Percentiles rank a stretch among this genome's conserved stretches.
These are phyloP conservation scores for Rhizopogon vinicolor DNA, from an alignment of 768 basidiomycete species.

Conservation along the genomic window DNA sequence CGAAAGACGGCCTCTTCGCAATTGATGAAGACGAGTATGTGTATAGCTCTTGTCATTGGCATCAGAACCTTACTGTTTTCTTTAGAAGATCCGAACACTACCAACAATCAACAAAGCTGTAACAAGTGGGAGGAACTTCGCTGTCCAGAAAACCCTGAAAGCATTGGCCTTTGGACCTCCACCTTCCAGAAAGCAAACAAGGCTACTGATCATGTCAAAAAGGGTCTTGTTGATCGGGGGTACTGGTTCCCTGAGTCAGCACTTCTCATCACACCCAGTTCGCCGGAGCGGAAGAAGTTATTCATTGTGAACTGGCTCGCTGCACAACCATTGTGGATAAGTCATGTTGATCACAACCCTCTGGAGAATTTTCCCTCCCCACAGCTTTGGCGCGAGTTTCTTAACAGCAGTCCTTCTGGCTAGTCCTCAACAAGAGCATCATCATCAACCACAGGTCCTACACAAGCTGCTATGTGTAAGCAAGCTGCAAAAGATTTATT, in stretches of 20 bases:
- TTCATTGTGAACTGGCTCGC: slow-evolving; percentile 10
- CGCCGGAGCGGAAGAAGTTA: not conserved
- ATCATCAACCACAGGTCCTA: not conserved
- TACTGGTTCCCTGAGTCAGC: slow-evolving; percentile 9
- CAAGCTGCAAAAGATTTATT: slow-evolving; percentile 2
- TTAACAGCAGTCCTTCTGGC: not conserved
- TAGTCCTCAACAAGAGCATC: not conserved
- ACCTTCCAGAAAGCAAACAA: not conserved
- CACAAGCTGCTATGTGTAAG: not conserved
- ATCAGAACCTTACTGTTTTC: not conserved
- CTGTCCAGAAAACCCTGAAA: not conserved
- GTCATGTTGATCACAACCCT: slow-evolving; percentile 2
- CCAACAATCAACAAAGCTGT: not conserved
- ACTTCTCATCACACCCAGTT: not conserved
- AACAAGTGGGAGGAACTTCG: slow-evolving; percentile 1
- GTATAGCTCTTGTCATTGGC: not conserved
- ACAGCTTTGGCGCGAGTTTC: slow-evolving; percentile 7
- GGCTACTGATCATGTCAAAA: not conserved
- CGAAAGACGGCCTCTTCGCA: not conserved
- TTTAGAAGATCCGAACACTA: not conserved
- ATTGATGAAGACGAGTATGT: not conserved
- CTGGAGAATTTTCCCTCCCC: not conserved
- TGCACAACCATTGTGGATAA: slow-evolving; percentile 2
- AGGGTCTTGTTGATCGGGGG: not conserved
- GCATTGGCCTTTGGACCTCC: not conserved